Evolutionary conservation across 108 stramenopile genomes (phyloP).

Genomic region (Cylindrotheca closterium): DNA sequence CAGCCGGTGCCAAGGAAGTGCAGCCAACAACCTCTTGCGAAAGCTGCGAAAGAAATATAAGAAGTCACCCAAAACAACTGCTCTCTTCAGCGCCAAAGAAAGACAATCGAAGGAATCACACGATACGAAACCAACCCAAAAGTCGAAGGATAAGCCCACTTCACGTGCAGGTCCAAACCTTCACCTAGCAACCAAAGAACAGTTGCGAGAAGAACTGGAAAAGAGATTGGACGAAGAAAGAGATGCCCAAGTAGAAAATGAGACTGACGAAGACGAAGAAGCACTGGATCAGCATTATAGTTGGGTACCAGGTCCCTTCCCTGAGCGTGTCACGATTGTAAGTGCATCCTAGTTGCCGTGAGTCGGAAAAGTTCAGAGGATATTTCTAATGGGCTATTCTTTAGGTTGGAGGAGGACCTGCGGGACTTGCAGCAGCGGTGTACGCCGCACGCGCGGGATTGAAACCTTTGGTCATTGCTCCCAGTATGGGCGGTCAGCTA

Average conservation of each 20-base stretch:
- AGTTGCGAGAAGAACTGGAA: slow-evolving; percentile 81
- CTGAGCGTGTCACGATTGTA: slow-evolving; percentile 80
- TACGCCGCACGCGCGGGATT: slow-evolving; percentile 93
- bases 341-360: not conserved
- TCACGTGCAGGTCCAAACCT: slow-evolving; percentile 59
- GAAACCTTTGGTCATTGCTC: slow-evolving; percentile 83
- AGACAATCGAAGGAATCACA: slow-evolving; percentile 10
- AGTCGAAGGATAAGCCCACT: slow-evolving; percentile 10
- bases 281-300: slow-evolving; percentile 63
- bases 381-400: too few relatives aligned
- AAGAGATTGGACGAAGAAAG: slow-evolving; percentile 73
- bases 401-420: slow-evolving; percentile 89
- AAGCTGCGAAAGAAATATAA: slow-evolving; percentile 89
- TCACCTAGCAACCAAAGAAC: slow-evolving; percentile 79
- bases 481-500: slow-evolving; percentile 89
- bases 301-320: slow-evolving; percentile 57
- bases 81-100: slow-evolving; percentile 47
- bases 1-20: slow-evolving; percentile 66
- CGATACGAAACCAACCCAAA: not conserved
- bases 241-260: slow-evolving; percentile 73
- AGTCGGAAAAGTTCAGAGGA: too few relatives aligned
- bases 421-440: slow-evolving; percentile 89
- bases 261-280: slow-evolving; percentile 72
- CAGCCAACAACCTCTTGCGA: slow-evolving; percentile 69
- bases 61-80: slow-evolving; percentile 45